Conservation (phyloP, 371 early-diverging fungal species). For the Actinomortierella wolfii region DNA sequence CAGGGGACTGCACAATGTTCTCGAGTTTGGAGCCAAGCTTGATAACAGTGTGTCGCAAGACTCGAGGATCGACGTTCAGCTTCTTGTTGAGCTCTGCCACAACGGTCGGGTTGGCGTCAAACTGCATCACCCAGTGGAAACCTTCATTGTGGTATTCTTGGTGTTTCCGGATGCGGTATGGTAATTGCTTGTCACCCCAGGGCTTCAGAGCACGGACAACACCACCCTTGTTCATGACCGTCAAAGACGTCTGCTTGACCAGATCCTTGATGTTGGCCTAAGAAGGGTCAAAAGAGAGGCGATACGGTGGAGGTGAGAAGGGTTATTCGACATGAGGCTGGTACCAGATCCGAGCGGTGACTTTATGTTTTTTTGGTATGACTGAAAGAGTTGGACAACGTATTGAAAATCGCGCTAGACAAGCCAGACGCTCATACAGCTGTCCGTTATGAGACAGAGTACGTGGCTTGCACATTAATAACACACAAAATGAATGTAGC, state of each 20-base stretch:
- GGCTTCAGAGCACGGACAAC: slow-evolving; percentile 79
- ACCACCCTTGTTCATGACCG: slow-evolving; percentile 75
- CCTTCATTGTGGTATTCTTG: slow-evolving; percentile 67
- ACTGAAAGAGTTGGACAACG: no score
- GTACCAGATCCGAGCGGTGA: no score
- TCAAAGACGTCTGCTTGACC: slow-evolving; percentile 67
- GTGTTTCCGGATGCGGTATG: slow-evolving; percentile 71
- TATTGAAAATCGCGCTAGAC: no score
- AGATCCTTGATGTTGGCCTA: slow-evolving; percentile 70
- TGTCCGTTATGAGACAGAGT: no score
- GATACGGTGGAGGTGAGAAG: background rate
- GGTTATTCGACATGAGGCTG: no score
- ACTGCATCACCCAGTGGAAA: slow-evolving; percentile 80
- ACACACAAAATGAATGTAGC: no score
- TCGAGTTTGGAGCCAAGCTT: slow-evolving; percentile 74
- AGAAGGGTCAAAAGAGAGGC: background rate
- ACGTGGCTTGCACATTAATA: no score
- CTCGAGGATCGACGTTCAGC: slow-evolving; percentile 73
- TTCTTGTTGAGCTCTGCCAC: slow-evolving; percentile 65
- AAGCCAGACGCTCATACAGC: no score
- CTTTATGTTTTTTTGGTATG: no score
- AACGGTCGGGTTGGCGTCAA: slow-evolving; percentile 72
- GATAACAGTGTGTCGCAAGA: slow-evolving; percentile 77
- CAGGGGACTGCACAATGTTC: slow-evolving; percentile 61
- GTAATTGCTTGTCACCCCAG: slow-evolving; percentile 64